phyloP scores from a whole-genome alignment of 2,329 filamentous ascomycete genomes.

The Penicillium sp. region DNA sequence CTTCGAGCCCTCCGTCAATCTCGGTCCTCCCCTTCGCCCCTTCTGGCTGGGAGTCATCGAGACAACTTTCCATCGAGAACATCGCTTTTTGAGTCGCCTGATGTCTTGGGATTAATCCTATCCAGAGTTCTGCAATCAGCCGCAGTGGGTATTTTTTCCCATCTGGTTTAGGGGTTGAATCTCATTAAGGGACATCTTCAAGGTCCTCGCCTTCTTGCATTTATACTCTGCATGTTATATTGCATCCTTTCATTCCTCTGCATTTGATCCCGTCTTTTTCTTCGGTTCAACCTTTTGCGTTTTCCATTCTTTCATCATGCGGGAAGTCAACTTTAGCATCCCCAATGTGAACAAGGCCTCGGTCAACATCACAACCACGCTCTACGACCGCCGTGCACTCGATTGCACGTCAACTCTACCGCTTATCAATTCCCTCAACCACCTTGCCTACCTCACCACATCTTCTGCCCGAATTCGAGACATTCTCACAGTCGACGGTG shows the following conservation, averaged over 20 bases:
- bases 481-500: constrained; percentile 97
- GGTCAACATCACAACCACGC: constrained; percentile 95
- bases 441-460: constrained; percentile 96
- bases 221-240: constrained; percentile 10
- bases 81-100: constrained; percentile 10
- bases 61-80: neutral
- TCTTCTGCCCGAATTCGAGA: constrained; percentile 96
- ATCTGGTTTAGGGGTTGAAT: constrained; percentile 20
- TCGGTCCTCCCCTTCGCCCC: constrained; percentile 6
- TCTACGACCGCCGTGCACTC: constrained; percentile 95
- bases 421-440: constrained; percentile 97
- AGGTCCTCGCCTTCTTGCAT: constrained; percentile 18
- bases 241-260: constrained; percentile 1
- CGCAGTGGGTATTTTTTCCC: constrained; percentile 13
- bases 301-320: constrained; percentile 66
- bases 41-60: constrained; percentile 10
- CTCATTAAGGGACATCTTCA: constrained; percentile 14
- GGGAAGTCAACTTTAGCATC: constrained; percentile 99
- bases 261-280: constrained; percentile 6
- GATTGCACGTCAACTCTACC: constrained; percentile 98
- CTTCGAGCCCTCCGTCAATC: neutral
- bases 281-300: neutral
- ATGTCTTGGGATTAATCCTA: constrained; percentile 22
- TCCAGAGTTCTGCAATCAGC: constrained; percentile 10
- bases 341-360: constrained; percentile 99